Percentiles rank a stretch among this genome's conserved stretches.
phyloP scores from a whole-genome alignment of 2,329 filamentous ascomycete species.

The Shiraia sp. region DNA sequence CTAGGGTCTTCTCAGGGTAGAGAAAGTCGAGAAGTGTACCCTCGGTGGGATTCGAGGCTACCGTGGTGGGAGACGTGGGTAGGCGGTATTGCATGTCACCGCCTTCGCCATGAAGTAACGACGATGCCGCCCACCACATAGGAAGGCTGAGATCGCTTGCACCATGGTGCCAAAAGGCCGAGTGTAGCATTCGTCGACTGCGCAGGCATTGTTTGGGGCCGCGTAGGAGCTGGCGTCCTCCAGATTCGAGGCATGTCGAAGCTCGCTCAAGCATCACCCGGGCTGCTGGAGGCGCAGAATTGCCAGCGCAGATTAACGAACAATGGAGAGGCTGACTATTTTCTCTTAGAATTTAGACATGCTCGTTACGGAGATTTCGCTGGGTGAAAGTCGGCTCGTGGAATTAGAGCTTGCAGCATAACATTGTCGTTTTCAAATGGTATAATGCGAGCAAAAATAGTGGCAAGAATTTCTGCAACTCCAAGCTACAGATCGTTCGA shows the following conservation, averaged over 20 bases:
- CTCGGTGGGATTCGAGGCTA: slow-evolving; percentile 8
- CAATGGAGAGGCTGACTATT: slow-evolving; percentile 8
- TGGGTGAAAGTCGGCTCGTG: background rate
- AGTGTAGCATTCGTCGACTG: slow-evolving; percentile 57
- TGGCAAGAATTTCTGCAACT: too few relatives aligned
- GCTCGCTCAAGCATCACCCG: slow-evolving; percentile 62
- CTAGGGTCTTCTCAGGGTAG: slow-evolving; percentile 51
- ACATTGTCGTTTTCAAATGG: slow-evolving; percentile 19
- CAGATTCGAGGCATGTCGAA: slow-evolving; percentile 61
- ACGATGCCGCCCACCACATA: slow-evolving; percentile 30
- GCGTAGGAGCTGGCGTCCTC: slow-evolving; percentile 57
- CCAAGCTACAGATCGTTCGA: too few relatives aligned
- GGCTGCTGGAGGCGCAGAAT: slow-evolving; percentile 22
- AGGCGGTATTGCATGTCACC: slow-evolving; percentile 15
- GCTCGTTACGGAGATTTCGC: too few relatives aligned
- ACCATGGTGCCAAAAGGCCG: slow-evolving; percentile 60
- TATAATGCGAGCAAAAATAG: slow-evolving; percentile 1
- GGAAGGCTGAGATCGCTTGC: slow-evolving; percentile 52
- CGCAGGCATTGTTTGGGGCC: slow-evolving; percentile 43
- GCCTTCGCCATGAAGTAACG: slow-evolving; percentile 7
- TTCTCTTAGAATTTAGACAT: slow-evolving; percentile 4
- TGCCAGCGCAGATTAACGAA: slow-evolving; percentile 28
- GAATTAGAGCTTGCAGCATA: slow-evolving; percentile 17
- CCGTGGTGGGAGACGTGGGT: slow-evolving; percentile 5
- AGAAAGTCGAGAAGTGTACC: slow-evolving; percentile 51